A percentile compares a stretch with the other conserved stretches of the same genome.
Conservation (phyloP, 2,329 filamentous ascomycete genomes). For the Sphaerulina populicola region DNA sequence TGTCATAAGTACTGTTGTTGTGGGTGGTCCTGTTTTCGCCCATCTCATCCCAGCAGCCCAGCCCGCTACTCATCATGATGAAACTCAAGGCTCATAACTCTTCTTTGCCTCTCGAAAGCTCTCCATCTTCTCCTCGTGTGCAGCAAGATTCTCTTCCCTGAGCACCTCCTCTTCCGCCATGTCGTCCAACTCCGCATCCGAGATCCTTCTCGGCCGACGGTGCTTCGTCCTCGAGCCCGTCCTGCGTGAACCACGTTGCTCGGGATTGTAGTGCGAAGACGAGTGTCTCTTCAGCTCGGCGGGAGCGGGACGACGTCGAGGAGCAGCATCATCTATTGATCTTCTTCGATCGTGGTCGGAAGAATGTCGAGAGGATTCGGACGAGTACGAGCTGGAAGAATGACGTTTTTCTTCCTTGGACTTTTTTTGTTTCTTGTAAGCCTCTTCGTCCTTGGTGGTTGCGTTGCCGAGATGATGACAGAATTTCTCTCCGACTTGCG, state of each 20-base stretch:
- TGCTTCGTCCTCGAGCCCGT: constrained; percentile 5
- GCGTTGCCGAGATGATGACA: constrained; percentile 5
- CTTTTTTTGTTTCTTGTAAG: constrained; percentile 1
- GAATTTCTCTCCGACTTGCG: not conserved
- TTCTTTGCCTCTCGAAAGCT: constrained; percentile 4
- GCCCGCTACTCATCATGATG: not conserved
- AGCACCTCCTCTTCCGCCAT: constrained; percentile 1
- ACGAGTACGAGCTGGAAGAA: not conserved
- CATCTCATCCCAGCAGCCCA: not conserved
- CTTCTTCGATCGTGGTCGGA: not conserved
- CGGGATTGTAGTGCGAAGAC: constrained; percentile 7
- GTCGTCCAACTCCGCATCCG: constrained; percentile 2
- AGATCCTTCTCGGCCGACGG: constrained; percentile 1
- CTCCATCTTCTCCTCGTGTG: constrained; percentile 1
- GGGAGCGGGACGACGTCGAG: not conserved
- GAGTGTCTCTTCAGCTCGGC: not conserved
- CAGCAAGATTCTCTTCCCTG: not conserved
- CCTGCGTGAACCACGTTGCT: constrained; percentile 2
- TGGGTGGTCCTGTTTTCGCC: too few species aligned
- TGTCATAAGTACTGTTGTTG: too few species aligned
- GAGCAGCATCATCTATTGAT: not conserved
- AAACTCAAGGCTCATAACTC: not conserved
- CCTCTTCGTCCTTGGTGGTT: constrained; percentile 6
- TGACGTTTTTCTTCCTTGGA: not conserved
- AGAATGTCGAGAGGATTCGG: not conserved